Base-by-base conservation (phyloP, 192 early-diverging fungal species). In the Linnemannia schmuckeri region DNA sequence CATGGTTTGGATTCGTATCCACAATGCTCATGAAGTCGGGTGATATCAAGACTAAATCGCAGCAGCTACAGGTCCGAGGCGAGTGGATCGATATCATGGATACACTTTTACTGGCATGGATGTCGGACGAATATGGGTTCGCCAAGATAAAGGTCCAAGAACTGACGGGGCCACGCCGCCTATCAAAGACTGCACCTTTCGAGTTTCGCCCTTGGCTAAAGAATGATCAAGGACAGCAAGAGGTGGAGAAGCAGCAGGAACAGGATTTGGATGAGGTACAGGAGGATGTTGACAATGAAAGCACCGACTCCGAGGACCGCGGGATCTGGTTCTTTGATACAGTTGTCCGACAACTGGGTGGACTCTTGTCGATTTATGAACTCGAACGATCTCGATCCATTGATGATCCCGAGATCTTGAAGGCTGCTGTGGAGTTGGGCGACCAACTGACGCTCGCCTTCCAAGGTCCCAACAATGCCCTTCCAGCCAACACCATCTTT, bases 81-180 rank as follows among this genome's bases (percentile, higher is more conserved):
- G 61, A 66, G 12, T 91, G 95, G 90, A 80, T 96, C 12, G 96
- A 96, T 66, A 74, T 92, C 30, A 85, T 96, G n/a, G 95, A 96
- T 79, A 94, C 96, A 18, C 85, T 95, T 18, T 88, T 85, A n/a
- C 88, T 97, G 41, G 92, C 96, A 84, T 91, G 81, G 10, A 84
- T 94, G 77, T 83, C 79, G 12, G 89, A 91, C 22, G 94, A 96
- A 72, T 95, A 93, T 75, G 47, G 79, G 13, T 78, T 90, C 47
- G 92, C 93, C 17, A 88, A 88, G 40, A 76, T 78, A 35, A 92
- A 89, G 88, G 89, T 96, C 20, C 15, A 79, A 52, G 73, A 84
- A 17, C 55, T 41, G 3, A 74, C 70, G 0, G 81, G 95, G 1
- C 84, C 89, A 37, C 93, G 70, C 33, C 72, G 24, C 0, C 49